Conservation (phyloP, 495 filamentous ascomycete species). For the Apodospora peruviana region DNA sequence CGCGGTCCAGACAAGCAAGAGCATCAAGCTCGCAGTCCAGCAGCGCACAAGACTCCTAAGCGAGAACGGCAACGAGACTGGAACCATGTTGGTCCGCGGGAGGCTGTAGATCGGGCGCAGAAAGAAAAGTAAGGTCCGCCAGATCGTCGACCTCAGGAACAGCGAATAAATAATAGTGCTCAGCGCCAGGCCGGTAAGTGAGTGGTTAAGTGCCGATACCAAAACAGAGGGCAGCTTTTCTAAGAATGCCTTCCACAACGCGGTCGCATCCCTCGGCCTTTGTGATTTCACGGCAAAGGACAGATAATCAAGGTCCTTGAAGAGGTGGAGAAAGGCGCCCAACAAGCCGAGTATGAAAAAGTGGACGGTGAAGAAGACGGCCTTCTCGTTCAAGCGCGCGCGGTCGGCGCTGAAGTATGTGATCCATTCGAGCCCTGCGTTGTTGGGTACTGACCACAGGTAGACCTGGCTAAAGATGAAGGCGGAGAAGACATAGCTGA, state of each 20-base stretch:
- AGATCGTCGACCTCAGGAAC: slow-evolving; percentile 56
- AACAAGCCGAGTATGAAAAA: slow-evolving; percentile 60
- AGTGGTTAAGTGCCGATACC: slow-evolving; percentile 29
- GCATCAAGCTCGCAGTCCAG: slow-evolving; percentile 56
- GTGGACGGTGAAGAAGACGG: slow-evolving; percentile 71
- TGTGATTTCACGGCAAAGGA: slow-evolving; percentile 36
- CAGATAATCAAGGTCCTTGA: slow-evolving; percentile 68
- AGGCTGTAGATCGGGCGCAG: slow-evolving; percentile 70
- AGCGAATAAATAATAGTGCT: slow-evolving; percentile 58
- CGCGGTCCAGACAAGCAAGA: slow-evolving; percentile 67
- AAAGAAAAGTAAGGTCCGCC: slow-evolving; percentile 61
- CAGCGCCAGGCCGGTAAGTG: slow-evolving; percentile 38
- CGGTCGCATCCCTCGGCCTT: slow-evolving; percentile 21
- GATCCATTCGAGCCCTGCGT: slow-evolving; percentile 64
- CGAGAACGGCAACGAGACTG: slow-evolving; percentile 52
- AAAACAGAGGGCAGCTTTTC: slow-evolving; percentile 28
- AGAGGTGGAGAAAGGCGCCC: slow-evolving; percentile 67
- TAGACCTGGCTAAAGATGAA: slow-evolving; percentile 80
- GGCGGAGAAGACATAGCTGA: slow-evolving; percentile 72
- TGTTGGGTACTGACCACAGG: slow-evolving; percentile 63
- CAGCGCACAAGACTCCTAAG: slow-evolving; percentile 53
- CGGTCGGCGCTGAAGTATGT: slow-evolving; percentile 62
- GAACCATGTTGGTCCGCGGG: slow-evolving; percentile 60
- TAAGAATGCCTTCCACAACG: slow-evolving; percentile 17
- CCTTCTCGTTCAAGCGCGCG: slow-evolving; percentile 77